These are phyloP conservation scores for Starmerella bacillaris DNA, from an alignment of 805 yeast genomes.

Conservation along the genomic window DNA sequence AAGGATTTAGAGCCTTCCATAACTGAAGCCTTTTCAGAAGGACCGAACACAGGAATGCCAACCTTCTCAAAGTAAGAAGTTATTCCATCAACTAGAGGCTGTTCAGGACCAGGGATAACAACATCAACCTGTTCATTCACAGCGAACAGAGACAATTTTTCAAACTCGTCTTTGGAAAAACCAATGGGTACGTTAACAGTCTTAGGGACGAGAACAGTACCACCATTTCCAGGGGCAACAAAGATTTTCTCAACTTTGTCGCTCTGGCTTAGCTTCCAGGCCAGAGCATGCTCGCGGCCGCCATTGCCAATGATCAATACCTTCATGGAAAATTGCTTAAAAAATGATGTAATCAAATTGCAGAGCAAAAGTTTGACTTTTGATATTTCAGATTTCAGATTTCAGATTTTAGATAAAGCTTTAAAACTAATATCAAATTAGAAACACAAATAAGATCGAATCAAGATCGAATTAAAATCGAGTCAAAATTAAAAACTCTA, in stretches of 20 bases:
- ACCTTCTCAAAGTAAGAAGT: constrained; percentile 50
- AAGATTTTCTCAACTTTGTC: constrained; percentile 49
- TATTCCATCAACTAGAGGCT: constrained; percentile 91
- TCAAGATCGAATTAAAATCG: too few species aligned
- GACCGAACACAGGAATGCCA: constrained; percentile 95
- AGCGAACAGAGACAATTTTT: constrained; percentile 56
- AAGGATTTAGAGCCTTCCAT: constrained; percentile 97
- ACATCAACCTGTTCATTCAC: constrained; percentile 42
- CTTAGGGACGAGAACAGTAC: constrained; percentile 37
- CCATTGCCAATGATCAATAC: constrained; percentile 88
- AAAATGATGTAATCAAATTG: too few species aligned
- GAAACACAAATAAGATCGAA: too few species aligned
- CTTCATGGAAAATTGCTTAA: too few species aligned
- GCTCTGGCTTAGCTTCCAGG: constrained; percentile 79
- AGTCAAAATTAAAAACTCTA: too few species aligned
- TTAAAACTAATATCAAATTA: too few species aligned
- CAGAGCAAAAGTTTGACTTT: too few species aligned
- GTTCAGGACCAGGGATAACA: constrained; percentile 98
- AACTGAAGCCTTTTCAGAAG: constrained; percentile 71
- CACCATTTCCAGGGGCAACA: constrained; percentile 97
- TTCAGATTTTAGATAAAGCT: too few species aligned
- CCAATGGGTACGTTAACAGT: constrained; percentile 56
- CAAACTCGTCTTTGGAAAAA: constrained; percentile 49
- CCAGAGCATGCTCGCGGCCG: constrained; percentile 96
- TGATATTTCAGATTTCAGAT: too few species aligned